A percentile compares a stretch with the other conserved stretches of the same genome.
These are phyloP conservation scores for Vicia faba DNA, from an alignment of 306 rosid species.

Conservation along the genomic window DNA sequence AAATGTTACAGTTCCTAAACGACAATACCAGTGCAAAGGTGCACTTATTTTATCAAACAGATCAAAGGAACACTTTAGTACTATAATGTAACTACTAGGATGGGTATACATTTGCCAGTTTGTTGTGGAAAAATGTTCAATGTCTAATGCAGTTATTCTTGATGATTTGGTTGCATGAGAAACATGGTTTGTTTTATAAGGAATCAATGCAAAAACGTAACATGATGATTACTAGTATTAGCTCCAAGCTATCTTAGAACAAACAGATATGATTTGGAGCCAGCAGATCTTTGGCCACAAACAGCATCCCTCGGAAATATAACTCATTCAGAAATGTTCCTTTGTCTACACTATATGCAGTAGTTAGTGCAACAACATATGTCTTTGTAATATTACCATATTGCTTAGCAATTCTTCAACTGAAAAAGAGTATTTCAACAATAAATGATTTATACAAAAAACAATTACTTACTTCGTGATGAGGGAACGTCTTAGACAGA, in stretches of 20 bases:
- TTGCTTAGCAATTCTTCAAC: constrained; percentile 29
- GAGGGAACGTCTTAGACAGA: constrained; percentile 71
- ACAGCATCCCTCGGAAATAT: background rate
- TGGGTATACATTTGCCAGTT: constrained; percentile 6
- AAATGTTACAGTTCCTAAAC: constrained; percentile 6
- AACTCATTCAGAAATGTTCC: constrained; percentile 21
- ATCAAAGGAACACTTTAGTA: background rate
- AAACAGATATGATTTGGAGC: constrained; percentile 12
- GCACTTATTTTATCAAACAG: background rate
- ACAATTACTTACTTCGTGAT: constrained; percentile 61
- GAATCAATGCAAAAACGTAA: constrained; percentile 11
- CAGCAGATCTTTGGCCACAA: background rate
- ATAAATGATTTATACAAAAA: background rate
- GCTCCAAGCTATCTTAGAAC: constrained; percentile 1
- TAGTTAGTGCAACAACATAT: constrained; percentile 9
- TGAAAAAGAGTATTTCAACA: constrained; percentile 21
- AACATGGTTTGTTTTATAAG: constrained; percentile 2
- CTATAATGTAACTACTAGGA: background rate
- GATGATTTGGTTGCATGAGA: constrained; percentile 10
- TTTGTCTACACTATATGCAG: constrained; percentile 25
- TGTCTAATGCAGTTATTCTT: constrained; percentile 4
- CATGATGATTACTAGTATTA: constrained; percentile 9
- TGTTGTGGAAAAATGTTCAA: constrained; percentile 26
- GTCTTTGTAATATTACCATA: constrained; percentile 14
- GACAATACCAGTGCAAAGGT: constrained; percentile 8